Percentiles rank a stretch among this genome's conserved stretches.
phyloP scores from a whole-genome alignment of 176 grass and related monocot species.

The Eleusine indica region DNA sequence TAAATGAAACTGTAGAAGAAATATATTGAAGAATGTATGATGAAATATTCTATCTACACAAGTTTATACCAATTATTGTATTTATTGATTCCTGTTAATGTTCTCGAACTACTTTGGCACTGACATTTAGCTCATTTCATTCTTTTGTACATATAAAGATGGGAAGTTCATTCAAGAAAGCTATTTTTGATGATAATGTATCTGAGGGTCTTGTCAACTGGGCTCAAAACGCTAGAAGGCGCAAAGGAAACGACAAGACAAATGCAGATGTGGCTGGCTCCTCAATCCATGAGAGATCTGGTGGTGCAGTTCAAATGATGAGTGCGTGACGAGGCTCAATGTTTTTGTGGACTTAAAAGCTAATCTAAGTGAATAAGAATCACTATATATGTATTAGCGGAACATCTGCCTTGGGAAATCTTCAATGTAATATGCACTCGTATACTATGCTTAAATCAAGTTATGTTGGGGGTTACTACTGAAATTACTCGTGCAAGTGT shows the following conservation, averaged over 20 bases:
- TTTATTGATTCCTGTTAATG: not conserved
- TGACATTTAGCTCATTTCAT: not conserved
- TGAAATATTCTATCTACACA: too few species aligned
- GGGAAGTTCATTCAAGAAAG: constrained; percentile 85
- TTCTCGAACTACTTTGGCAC: not conserved
- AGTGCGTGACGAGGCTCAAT: not conserved
- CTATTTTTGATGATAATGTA: constrained; percentile 74
- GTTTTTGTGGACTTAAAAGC: constrained; percentile 27
- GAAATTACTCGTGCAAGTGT: too few species aligned
- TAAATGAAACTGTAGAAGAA: too few species aligned
- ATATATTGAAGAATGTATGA: too few species aligned
- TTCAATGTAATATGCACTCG: not conserved
- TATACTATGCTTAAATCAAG: not conserved
- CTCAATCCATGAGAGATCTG: not conserved
- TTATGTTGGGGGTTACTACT: too few species aligned
- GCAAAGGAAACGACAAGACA: constrained; percentile 11
- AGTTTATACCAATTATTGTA: too few species aligned
- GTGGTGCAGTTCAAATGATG: constrained; percentile 47
- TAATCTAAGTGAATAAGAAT: constrained; percentile 27
- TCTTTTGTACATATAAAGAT: constrained; percentile 46
- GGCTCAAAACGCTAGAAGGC: constrained; percentile 48
- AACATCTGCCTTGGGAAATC: not conserved
- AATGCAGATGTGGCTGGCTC: not conserved
- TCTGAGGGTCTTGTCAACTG: constrained; percentile 48
- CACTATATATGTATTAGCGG: too few species aligned